These are phyloP conservation scores for Aspergillus sp. DNA, from an alignment of 2,329 filamentous ascomycete genomes.

Conservation along the genomic window DNA sequence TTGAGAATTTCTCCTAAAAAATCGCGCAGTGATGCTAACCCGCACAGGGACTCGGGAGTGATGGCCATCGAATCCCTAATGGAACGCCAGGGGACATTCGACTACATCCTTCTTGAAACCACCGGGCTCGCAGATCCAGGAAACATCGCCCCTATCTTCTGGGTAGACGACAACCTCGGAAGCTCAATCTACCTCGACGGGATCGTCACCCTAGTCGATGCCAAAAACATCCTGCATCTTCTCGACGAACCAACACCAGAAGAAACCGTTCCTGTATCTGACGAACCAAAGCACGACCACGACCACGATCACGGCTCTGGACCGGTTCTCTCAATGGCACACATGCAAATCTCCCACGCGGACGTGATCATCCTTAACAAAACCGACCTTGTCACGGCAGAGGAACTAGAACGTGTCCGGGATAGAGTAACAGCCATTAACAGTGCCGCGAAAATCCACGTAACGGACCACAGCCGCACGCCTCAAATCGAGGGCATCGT, in stretches of 20 bases:
- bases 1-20: not conserved
- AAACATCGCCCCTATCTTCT: conserved; percentile 93
- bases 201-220: conserved; percentile 93
- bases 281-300: conserved; percentile 43
- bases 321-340: conserved; percentile 82
- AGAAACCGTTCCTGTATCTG: conserved; percentile 31
- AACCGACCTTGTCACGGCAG: conserved; percentile 71
- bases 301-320: conserved; percentile 46
- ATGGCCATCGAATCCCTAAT: conserved; percentile 94
- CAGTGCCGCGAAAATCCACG: conserved; percentile 77
- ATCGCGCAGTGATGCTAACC: not conserved
- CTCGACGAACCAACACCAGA: conserved; percentile 65
- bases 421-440: conserved; percentile 82
- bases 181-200: conserved; percentile 96
- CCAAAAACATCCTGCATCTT: conserved; percentile 82
- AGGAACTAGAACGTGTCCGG: conserved; percentile 68
- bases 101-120: conserved; percentile 96
- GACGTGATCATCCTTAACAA: conserved; percentile 97
- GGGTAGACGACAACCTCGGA: conserved; percentile 93
- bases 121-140: conserved; percentile 94
- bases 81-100: conserved; percentile 89
- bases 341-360: conserved; percentile 94
- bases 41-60: conserved; percentile 76
- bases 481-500: conserved; percentile 81
- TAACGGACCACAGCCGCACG: conserved; percentile 77